Percentiles rank a stretch among this genome's conserved stretches.
phyloP scores from a whole-genome alignment of 129 eudicot genomes.

The Arctium lappa region DNA sequence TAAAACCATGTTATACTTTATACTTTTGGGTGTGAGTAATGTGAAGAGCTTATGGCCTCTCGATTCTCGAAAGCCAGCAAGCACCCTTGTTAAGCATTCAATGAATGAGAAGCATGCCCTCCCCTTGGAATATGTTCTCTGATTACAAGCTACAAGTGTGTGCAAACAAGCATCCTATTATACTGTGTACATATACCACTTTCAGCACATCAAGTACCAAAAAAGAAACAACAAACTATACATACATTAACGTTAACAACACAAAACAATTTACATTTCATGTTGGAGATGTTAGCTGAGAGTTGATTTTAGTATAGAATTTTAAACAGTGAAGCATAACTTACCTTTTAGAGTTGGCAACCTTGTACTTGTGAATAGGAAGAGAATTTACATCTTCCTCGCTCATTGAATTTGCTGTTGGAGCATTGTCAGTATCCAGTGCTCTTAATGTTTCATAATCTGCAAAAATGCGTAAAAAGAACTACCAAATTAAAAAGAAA shows the following conservation, averaged over 20 bases:
- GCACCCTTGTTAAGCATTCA: no score
- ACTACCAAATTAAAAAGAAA: not conserved
- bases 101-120: no score
- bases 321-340: not conserved
- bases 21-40: no score
- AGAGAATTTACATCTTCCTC: slow-evolving; percentile 95
- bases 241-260: not conserved
- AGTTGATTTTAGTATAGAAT: not conserved
- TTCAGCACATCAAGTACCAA: no score
- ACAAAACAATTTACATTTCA: not conserved
- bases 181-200: not conserved
- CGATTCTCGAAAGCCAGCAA: no score
- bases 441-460: slow-evolving; percentile 96
- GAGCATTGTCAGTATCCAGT: slow-evolving; percentile 71
- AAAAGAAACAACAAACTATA: not conserved
- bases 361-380: slow-evolving; percentile 83
- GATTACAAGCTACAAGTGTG: not conserved
- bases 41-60: no score
- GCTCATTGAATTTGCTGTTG: slow-evolving; percentile 73
- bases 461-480: slow-evolving; percentile 27
- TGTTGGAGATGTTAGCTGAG: not conserved
- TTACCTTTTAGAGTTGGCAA: slow-evolving; percentile 57
- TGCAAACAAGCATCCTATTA: not conserved
- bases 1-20: no score
- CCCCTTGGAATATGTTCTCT: no score